Base-by-base conservation (phyloP, 2,329 filamentous ascomycete species). In the Pseudogymnoascus sp. region DNA sequence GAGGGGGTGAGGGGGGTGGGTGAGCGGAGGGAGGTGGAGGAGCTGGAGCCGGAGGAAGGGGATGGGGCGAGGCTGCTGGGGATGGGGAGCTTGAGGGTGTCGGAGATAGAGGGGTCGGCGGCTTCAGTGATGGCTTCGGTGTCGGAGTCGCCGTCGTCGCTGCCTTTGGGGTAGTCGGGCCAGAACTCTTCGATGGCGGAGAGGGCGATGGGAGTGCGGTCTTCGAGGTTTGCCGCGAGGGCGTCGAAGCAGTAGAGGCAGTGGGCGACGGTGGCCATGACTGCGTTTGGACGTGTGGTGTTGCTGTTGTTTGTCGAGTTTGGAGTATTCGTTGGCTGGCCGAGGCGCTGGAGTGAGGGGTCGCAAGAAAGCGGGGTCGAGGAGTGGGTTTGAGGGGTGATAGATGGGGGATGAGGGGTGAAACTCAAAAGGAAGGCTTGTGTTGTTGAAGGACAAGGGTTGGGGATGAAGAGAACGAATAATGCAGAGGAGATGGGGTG, bases 171-270 rank as follows among this genome's bases (percentile, higher is more conserved):
- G 64, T 75, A 72, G 15, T 71, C 72, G 15, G 73, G 71, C 65
- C 75, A 96, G 7, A 88, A 84, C 17, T 84, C 78, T 76, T 93
- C 84, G 65, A 96, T 82, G 67, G 88, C 81, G 47, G 79, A 75
- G 23, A 97, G 84, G 60, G 80, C 81, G 69, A 92, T 80, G 10
- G 89, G 78, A 64, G 87, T 80, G 66, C 88, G 87, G 67, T 83
- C 79, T 69, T 91, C 84, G 69, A 96, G 90, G 65, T 86, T 84
- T 62, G 93, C 88, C 60, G 85, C 82, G 38, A 99, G 86, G 42
- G 82, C 82, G 77, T 99, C 95, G 80, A 99, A 97, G 80, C 93
- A 97, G 77, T 88, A 93, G 72, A 93, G 86, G 76, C 93, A 97
- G 77, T 97, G 93, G 65, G 87, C 88, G 70, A 84, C 78, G 64